Evolutionary conservation across 2,329 filamentous ascomycete genomes (phyloP).

Genomic region (Aspergillus floridensis): DNA sequence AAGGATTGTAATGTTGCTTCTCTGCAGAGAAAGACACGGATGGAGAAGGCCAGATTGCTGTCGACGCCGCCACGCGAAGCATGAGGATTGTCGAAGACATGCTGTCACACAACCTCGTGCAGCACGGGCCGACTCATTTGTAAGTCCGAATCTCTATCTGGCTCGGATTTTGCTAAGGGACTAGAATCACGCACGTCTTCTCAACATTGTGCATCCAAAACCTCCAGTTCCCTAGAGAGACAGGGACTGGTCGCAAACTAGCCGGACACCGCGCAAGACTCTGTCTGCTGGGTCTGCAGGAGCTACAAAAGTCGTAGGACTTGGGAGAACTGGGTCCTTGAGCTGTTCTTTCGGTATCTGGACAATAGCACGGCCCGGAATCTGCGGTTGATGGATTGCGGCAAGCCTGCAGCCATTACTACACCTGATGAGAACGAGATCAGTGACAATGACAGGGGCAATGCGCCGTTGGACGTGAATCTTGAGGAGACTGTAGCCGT

Average conservation of each 20-base stretch:
- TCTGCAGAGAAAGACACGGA: constrained; percentile 26
- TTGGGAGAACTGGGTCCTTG: constrained; percentile 49
- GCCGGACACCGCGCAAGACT: constrained; percentile 51
- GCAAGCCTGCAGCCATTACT: not conserved
- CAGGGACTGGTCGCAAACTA: constrained; percentile 42
- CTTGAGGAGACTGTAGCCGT: no score
- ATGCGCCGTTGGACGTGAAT: no score
- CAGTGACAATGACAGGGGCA: no score
- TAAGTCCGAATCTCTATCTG: constrained; percentile 12
- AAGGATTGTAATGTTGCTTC: not conserved
- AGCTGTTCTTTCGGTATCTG: constrained; percentile 50
- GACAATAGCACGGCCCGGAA: constrained; percentile 46
- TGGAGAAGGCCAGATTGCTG: constrained; percentile 39
- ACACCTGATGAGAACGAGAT: no score
- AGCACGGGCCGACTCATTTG: constrained; percentile 48
- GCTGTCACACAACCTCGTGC: constrained; percentile 44
- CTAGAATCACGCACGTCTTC: constrained; percentile 48
- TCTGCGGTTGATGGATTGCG: constrained; percentile 27
- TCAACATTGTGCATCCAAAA: constrained; percentile 51
- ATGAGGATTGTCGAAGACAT: constrained; percentile 51
- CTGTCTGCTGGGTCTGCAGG: constrained; percentile 48
- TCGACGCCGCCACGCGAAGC: constrained; percentile 48
- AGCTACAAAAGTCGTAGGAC: constrained; percentile 52
- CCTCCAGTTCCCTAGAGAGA: constrained; percentile 40
- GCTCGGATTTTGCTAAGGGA: not conserved